Conservation (phyloP, 352 stramenopile species). For the Pythium plurisporium region DNA sequence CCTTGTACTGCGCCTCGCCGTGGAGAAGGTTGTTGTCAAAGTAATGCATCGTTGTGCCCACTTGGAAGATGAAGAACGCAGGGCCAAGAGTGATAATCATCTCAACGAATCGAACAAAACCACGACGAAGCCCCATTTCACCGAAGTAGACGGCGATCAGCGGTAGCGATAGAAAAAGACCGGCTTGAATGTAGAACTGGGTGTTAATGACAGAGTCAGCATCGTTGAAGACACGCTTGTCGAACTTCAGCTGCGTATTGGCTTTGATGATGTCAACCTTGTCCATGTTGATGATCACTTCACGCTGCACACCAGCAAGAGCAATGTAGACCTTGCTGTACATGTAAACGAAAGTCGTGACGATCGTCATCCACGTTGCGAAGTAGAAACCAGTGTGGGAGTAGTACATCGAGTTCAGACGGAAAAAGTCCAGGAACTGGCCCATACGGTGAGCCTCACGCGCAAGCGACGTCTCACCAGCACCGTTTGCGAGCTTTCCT, state of each 20-base stretch:
- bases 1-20: constrained; percentile 82
- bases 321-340: constrained; percentile 85
- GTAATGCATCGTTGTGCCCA: constrained; percentile 84
- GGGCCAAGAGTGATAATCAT: constrained; percentile 74
- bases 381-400: constrained; percentile 89
- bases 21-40: constrained; percentile 82
- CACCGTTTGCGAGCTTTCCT: constrained; percentile 84
- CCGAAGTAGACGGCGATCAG: constrained; percentile 81
- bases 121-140: constrained; percentile 48
- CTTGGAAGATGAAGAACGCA: constrained; percentile 87
- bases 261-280: constrained; percentile 64
- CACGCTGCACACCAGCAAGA: constrained; percentile 60
- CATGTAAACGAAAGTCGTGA: constrained; percentile 84
- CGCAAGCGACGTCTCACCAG: constrained; percentile 74
- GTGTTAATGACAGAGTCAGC: constrained; percentile 77
- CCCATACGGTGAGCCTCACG: constrained; percentile 78
- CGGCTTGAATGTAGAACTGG: constrained; percentile 85
- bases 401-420: constrained; percentile 88
- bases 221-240: constrained; percentile 60
- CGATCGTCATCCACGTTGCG: constrained; percentile 79
- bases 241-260: constrained; percentile 59
- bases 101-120: constrained; percentile 62
- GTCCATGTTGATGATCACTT: constrained; percentile 83
- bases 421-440: constrained; percentile 77
- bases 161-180: constrained; percentile 78